Conservation (phyloP, 805 yeast species). For the Candida broadrunensis region DNA sequence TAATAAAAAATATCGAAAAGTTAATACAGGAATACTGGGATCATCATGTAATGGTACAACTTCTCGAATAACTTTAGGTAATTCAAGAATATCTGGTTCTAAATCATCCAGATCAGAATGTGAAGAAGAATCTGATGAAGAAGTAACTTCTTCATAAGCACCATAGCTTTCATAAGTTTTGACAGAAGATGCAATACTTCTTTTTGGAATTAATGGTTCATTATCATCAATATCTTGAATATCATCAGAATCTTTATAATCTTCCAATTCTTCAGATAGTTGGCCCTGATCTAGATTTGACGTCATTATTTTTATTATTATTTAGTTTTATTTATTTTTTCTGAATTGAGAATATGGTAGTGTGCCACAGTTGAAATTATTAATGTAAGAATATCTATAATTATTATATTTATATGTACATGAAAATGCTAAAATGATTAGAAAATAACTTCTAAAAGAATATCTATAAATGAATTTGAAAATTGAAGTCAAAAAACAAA, state of each 20-base stretch:
- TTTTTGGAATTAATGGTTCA: background rate
- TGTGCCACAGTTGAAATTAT: background rate
- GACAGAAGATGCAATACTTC: background rate
- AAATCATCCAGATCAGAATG: slow-evolving; percentile 1
- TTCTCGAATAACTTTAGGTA: slow-evolving; percentile 32
- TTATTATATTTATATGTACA: no score
- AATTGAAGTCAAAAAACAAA: no score
- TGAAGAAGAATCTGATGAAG: background rate
- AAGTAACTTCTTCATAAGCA: background rate
- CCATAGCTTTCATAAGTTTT: background rate
- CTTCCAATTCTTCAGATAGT: background rate
- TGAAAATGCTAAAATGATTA: no score
- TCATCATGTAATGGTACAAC: slow-evolving; percentile 39
- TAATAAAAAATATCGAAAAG: slow-evolving; percentile 33
- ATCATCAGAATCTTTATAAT: background rate
- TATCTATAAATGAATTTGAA: no score
- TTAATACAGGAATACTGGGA: slow-evolving; percentile 34
- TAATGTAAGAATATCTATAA: no score
- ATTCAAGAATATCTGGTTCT: slow-evolving; percentile 18
- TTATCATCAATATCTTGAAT: background rate
- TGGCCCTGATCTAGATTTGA: background rate
- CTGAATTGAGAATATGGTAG: background rate
- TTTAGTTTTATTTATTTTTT: background rate
- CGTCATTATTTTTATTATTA: background rate
- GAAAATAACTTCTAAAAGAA: no score